phyloP scores from a whole-genome alignment of 2,329 filamentous ascomycete species.

The Xylariales sp. region DNA sequence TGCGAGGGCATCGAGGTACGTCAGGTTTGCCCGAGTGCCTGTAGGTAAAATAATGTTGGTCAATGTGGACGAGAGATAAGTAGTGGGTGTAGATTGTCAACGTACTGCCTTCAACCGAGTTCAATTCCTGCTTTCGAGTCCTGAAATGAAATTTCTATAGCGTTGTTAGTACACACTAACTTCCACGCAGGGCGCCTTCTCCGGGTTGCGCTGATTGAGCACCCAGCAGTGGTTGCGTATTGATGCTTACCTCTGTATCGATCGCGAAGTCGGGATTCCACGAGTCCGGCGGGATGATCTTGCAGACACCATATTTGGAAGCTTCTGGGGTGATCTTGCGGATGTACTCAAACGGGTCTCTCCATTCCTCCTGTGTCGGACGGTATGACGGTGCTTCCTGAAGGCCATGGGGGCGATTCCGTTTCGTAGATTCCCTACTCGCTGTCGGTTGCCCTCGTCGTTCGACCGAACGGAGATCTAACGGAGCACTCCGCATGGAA shows the following conservation, averaged over 20 bases:
- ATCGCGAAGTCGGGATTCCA: slow-evolving; percentile 97
- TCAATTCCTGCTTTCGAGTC: slow-evolving; percentile 92
- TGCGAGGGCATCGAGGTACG: slow-evolving; percentile 88
- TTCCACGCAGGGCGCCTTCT: no score
- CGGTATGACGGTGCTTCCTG: slow-evolving; percentile 86
- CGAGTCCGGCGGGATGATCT: slow-evolving; percentile 86
- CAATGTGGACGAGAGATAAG: slow-evolving; percentile 19
- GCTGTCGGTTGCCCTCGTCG: slow-evolving; percentile 78
- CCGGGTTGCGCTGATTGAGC: no score
- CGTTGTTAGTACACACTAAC: slow-evolving; percentile 15
- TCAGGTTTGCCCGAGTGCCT: slow-evolving; percentile 93
- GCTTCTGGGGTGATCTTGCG: slow-evolving; percentile 86
- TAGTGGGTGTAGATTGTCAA: slow-evolving; percentile 17
- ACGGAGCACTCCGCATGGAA: slow-evolving; percentile 53
- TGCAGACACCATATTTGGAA: slow-evolving; percentile 84
- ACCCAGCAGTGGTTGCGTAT: no score
- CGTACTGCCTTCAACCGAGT: slow-evolving; percentile 96
- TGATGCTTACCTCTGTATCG: slow-evolving; percentile 84
- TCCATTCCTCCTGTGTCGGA: slow-evolving; percentile 90
- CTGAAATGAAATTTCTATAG: slow-evolving; percentile 89
- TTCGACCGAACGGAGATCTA: slow-evolving; percentile 88
- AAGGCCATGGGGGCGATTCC: slow-evolving; percentile 75
- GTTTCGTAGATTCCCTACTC: slow-evolving; percentile 70
- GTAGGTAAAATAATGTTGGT: slow-evolving; percentile 8
- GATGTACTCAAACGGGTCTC: slow-evolving; percentile 89